phyloP scores from a whole-genome alignment of 192 early-diverging fungal genomes.

The Globomyces pollinis-pini region DNA sequence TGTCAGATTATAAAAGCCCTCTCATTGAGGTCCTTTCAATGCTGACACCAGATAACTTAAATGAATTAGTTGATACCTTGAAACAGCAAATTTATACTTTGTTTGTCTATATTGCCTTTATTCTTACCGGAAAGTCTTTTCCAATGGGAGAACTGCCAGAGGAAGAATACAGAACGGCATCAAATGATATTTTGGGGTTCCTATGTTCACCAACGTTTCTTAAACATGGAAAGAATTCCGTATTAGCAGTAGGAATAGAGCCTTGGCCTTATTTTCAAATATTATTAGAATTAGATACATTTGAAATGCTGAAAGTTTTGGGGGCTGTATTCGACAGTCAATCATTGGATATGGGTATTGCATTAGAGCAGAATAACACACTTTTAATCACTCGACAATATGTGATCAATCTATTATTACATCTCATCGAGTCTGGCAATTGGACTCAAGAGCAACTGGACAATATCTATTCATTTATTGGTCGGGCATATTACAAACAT shows the following conservation, averaged over 20 bases:
- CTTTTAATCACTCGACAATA: slow-evolving; percentile 31
- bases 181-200: slow-evolving; percentile 34
- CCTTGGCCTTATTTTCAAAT: slow-evolving; percentile 41
- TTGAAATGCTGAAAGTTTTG: slow-evolving; percentile 32
- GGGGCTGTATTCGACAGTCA: slow-evolving; percentile 24
- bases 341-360: slow-evolving; percentile 24
- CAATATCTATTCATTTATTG: slow-evolving; percentile 23
- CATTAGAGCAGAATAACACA: slow-evolving; percentile 21
- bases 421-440: slow-evolving; percentile 1
- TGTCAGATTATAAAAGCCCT: slow-evolving; percentile 38
- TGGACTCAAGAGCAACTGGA: slow-evolving; percentile 7
- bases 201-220: slow-evolving; percentile 22
- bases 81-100: slow-evolving; percentile 26
- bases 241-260: slow-evolving; percentile 15
- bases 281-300: slow-evolving; percentile 28
- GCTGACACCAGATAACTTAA: no score
- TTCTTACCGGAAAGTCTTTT: slow-evolving; percentile 42
- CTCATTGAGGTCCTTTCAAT: slow-evolving; percentile 24
- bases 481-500: slow-evolving; percentile 14
- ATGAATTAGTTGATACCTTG: neutral
- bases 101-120: slow-evolving; percentile 43
- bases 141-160: slow-evolving; percentile 30
- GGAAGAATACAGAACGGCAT: slow-evolving; percentile 20
- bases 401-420: slow-evolving; percentile 34
- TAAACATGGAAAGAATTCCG: neutral